These are phyloP conservation scores for Penstemon davidsonii DNA, from an alignment of 257 asterid species.

Conservation along the genomic window DNA sequence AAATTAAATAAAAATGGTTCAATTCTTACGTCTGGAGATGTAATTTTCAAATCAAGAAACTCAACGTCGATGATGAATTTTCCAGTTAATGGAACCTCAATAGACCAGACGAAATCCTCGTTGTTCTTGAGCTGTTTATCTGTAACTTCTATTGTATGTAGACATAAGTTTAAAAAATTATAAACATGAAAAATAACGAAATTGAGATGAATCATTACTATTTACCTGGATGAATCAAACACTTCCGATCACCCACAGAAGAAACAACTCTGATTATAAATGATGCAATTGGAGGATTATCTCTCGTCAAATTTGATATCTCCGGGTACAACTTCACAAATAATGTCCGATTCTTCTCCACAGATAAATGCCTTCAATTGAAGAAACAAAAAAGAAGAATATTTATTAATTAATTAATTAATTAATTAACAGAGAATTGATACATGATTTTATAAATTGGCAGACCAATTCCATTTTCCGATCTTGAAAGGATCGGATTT, in stretches of 20 bases:
- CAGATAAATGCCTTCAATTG: constrained; percentile 72
- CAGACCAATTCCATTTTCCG: constrained; percentile 82
- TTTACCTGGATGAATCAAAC: constrained; percentile 81
- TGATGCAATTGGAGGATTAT: constrained; percentile 85
- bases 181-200: not conserved
- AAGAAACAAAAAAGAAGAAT: too few species aligned
- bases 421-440: too few species aligned
- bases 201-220: not conserved
- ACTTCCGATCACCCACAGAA: constrained; percentile 75
- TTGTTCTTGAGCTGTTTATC: constrained; percentile 80
- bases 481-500: constrained; percentile 82
- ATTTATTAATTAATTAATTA: too few species aligned
- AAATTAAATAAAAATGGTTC: too few species aligned
- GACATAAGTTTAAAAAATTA: not conserved
- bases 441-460: not conserved
- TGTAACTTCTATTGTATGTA: constrained; percentile 53
- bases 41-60: constrained; percentile 82
- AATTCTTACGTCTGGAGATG: constrained; percentile 58
- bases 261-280: constrained; percentile 71
- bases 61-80: constrained; percentile 90
- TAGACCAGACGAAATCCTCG: constrained; percentile 80
- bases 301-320: constrained; percentile 64
- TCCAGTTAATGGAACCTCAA: constrained; percentile 77
- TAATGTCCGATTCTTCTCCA: constrained; percentile 83
- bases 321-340: constrained; percentile 75